Percentiles rank a stretch among this genome's conserved stretches.
These are phyloP conservation scores for Aspergillus chevalieri DNA, from an alignment of 2,329 filamentous ascomycete genomes.

Conservation along the genomic window DNA sequence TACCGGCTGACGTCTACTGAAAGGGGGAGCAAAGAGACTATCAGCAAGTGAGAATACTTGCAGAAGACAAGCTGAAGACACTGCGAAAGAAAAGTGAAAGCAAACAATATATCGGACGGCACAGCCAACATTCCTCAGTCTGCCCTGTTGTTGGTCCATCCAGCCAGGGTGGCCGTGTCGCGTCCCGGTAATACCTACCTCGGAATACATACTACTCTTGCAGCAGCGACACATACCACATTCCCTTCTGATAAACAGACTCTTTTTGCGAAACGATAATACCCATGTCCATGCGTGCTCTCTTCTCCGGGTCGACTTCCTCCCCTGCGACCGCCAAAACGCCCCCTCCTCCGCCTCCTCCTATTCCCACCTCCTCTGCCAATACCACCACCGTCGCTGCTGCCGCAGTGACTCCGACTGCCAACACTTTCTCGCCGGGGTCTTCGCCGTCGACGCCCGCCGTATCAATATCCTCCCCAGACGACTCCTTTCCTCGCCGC, in stretches of 20 bases:
- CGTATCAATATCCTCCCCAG: conserved; percentile 24
- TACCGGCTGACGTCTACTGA: neutral
- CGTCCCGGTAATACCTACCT: neutral
- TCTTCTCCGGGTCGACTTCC: conserved; percentile 26
- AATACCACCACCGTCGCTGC: conserved; percentile 13
- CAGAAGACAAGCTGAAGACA: neutral
- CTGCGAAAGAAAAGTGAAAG: neutral
- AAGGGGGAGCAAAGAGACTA: neutral
- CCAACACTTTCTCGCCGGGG: conserved; percentile 16
- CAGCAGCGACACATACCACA: conserved; percentile 2
- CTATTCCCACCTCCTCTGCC: conserved; percentile 21
- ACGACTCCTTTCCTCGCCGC: conserved; percentile 22
- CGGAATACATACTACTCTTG: too few species aligned
- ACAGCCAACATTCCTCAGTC: conserved; percentile 8
- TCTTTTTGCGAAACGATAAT: conserved; percentile 7
- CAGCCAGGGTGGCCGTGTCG: conserved; percentile 17
- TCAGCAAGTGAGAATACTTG: neutral
- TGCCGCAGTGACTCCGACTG: neutral
- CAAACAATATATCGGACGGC: too few species aligned
- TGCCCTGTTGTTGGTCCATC: conserved; percentile 1
- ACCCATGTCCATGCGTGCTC: conserved; percentile 32
- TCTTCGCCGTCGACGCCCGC: conserved; percentile 23
- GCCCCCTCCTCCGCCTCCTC: conserved; percentile 4
- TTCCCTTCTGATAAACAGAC: conserved; percentile 4
- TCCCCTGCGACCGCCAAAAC: conserved; percentile 18